Evolutionary conservation across 805 yeast genomes (phyloP).

Genomic region (Lachancea sp.): DNA sequence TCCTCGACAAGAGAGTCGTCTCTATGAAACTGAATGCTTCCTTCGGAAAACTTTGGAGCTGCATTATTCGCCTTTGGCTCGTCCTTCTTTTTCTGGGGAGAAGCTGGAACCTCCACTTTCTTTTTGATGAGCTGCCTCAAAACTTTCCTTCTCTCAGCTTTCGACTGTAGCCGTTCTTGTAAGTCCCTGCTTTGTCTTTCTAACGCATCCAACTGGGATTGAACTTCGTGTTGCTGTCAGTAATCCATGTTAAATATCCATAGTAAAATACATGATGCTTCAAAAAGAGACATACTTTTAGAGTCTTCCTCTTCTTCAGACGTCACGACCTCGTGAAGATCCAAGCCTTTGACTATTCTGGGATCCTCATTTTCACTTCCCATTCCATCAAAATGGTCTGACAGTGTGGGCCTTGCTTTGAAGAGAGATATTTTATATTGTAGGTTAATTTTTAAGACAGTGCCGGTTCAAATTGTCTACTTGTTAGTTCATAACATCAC

Average conservation of each 20-base stretch:
- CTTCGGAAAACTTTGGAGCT: not conserved
- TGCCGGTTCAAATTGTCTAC: too few relatives aligned
- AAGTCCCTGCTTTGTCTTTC: conserved; percentile 26
- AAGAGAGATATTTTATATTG: too few relatives aligned
- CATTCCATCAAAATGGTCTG: too few relatives aligned
- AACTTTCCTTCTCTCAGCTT: conserved; percentile 13
- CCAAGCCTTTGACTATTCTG: conserved; percentile 5
- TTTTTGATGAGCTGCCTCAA: conserved; percentile 14
- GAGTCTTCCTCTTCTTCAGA: conserved; percentile 12
- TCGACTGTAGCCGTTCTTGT: conserved; percentile 18
- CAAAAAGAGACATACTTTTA: conserved; percentile 6
- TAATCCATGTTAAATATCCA: too few relatives aligned
- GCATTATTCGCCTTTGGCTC: not conserved
- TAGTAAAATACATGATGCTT: too few relatives aligned
- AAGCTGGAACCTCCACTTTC: conserved; percentile 13
- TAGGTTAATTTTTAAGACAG: too few relatives aligned
- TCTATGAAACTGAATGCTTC: not conserved
- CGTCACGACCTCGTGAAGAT: conserved; percentile 9
- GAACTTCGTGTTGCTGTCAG: too few relatives aligned
- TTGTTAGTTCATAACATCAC: not conserved
- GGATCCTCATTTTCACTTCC: conserved; percentile 10
- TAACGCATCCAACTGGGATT: not conserved
- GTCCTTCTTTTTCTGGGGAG: conserved; percentile 26
- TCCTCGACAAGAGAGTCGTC: not conserved
- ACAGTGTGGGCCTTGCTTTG: too few relatives aligned